Conservation (phyloP, 2,329 filamentous ascomycete genomes). For the Alternaria sp. region DNA sequence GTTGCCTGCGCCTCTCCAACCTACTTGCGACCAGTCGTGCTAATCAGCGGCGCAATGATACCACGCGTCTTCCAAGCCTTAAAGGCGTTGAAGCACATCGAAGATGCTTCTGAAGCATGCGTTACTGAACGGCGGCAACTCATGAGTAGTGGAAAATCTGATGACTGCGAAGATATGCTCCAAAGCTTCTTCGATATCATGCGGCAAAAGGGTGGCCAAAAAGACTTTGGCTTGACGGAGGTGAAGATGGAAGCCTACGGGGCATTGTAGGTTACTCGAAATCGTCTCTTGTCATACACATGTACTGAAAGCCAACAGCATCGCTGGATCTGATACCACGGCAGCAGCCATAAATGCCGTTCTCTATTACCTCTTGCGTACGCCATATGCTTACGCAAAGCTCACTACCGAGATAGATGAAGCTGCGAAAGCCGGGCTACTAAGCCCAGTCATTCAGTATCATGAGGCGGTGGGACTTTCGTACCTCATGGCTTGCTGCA, state of each 20-base stretch:
- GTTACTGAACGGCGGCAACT: not conserved
- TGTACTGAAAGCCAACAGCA: not conserved
- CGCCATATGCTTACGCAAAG: conserved; percentile 62
- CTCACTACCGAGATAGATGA: conserved; percentile 69
- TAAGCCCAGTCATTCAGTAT: conserved; percentile 51
- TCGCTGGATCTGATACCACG: conserved; percentile 61
- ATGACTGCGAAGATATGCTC: conserved; percentile 1
- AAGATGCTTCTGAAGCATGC: not conserved
- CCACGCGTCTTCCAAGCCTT: not conserved
- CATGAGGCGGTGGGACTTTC: conserved; percentile 70
- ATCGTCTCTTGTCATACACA: conserved; percentile 58
- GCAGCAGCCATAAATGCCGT: conserved; percentile 74
- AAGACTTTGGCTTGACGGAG: conserved; percentile 8
- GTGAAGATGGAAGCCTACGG: conserved; percentile 14
- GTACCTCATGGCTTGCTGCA: conserved; percentile 78
- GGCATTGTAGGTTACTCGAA: conserved; percentile 39
- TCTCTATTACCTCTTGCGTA: conserved; percentile 75
- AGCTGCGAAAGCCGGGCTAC: conserved; percentile 59
- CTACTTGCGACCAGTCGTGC: conserved; percentile 4
- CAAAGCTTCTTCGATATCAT: not conserved
- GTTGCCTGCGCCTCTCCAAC: not conserved
- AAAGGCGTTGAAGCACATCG: not conserved
- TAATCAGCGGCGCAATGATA: not conserved
- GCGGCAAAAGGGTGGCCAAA: not conserved
- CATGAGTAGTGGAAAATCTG: not conserved